These are phyloP conservation scores for Aspergillus sclerotialis DNA, from an alignment of 2,329 filamentous ascomycete genomes.

Conservation along the genomic window DNA sequence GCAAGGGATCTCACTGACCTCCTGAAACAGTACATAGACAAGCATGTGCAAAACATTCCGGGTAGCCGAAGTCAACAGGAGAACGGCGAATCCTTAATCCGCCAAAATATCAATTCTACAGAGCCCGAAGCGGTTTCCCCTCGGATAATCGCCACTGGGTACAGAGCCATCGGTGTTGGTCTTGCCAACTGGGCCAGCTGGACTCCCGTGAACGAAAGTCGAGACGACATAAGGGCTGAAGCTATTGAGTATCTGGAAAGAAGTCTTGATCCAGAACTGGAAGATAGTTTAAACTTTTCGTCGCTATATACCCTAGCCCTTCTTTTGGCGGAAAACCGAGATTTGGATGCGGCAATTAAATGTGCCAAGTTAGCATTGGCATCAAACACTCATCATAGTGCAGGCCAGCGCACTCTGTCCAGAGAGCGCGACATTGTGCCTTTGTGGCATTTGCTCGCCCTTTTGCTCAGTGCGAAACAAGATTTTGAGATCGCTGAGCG, in stretches of 20 bases:
- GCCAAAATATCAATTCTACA: conserved; percentile 10
- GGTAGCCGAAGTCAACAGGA: conserved; percentile 18
- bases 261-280: conserved; percentile 61
- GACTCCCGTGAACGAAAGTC: conserved; percentile 66
- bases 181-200: conserved; percentile 81
- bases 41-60: conserved; percentile 37
- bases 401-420: conserved; percentile 22
- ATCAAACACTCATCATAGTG: conserved; percentile 35
- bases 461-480: conserved; percentile 78
- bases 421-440: conserved; percentile 56
- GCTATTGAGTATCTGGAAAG: conserved; percentile 70
- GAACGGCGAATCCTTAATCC: conserved; percentile 12
- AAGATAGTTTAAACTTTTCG: conserved; percentile 62
- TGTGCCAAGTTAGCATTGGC: conserved; percentile 70
- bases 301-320: conserved; percentile 73
- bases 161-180: conserved; percentile 78
- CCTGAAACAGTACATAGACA: conserved; percentile 68
- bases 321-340: conserved; percentile 81
- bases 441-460: conserved; percentile 82
- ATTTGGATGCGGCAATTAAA: conserved; percentile 73
- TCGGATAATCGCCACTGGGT: conserved; percentile 60
- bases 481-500: conserved; percentile 74
- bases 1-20: conserved; percentile 63
- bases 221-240: conserved; percentile 67
- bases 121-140: conserved; percentile 43